Percentiles rank a stretch among this genome's conserved stretches.
Evolutionary conservation across 2,329 filamentous ascomycete species (phyloP).

Genomic region (Colletotrichum sp.): DNA sequence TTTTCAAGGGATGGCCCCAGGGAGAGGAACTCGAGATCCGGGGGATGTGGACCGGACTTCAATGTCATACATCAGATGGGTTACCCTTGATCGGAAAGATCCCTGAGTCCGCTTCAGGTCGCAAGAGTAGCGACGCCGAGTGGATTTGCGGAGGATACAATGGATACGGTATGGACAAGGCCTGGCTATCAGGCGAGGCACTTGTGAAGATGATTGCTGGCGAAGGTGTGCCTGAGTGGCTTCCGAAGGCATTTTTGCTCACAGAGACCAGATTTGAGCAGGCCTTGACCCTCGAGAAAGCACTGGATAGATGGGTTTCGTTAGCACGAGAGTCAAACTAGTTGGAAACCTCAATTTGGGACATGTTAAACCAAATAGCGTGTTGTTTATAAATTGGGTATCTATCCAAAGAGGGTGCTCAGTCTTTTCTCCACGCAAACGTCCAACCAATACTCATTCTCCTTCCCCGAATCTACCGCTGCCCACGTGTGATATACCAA

Average conservation of each 20-base stretch:
- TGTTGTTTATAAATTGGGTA: rapidly evolving
- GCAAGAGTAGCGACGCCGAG: neutral
- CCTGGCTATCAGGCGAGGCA: neutral
- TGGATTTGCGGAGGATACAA: neutral
- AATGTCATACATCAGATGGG: neutral
- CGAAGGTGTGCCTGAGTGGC: neutral
- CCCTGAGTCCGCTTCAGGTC: neutral
- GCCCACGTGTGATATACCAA: neutral
- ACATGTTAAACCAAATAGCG: rapidly evolving
- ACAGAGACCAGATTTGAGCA: neutral
- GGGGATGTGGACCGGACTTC: neutral
- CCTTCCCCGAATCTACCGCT: neutral
- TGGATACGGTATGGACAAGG: neutral
- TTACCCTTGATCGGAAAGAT: neutral
- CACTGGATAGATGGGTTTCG: neutral
- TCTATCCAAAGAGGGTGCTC: neutral
- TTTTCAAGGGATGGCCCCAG: neutral
- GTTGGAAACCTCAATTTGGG: rapidly evolving
- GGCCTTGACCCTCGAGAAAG: neutral
- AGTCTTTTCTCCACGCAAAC: neutral
- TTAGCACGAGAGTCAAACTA: neutral
- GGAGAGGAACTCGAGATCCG: neutral
- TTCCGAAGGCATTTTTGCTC: neutral
- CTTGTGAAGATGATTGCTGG: neutral
- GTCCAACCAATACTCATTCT: neutral